A percentile compares a stretch with the other conserved stretches of the same genome.
Evolutionary conservation across 129 eudicot species (phyloP).

Genomic region (Lactuca sativa): DNA sequence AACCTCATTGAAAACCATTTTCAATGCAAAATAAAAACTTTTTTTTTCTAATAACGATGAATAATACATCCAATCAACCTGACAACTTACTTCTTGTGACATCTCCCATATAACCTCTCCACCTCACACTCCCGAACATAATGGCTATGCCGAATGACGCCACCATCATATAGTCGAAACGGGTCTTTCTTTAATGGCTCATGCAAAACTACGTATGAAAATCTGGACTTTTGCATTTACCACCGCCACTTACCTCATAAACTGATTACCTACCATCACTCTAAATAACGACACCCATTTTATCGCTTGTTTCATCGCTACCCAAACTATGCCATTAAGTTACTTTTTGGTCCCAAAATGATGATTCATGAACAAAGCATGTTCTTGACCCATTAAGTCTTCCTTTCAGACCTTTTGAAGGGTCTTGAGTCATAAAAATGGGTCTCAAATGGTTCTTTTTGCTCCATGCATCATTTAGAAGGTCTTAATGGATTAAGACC

Average conservation of each 20-base stretch:
- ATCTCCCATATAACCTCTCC: conserved; percentile 5
- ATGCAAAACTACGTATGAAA: not conserved
- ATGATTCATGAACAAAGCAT: too few relatives aligned
- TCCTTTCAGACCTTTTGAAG: too few relatives aligned
- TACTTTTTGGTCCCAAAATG: too few relatives aligned
- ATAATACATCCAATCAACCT: too few relatives aligned
- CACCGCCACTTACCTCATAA: not conserved
- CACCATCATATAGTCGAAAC: conserved; percentile 4
- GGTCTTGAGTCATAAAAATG: too few relatives aligned
- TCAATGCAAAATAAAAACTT: not conserved
- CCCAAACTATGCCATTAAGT: too few relatives aligned
- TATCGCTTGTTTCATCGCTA: not conserved
- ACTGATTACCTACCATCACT: not conserved
- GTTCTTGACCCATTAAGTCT: too few relatives aligned
- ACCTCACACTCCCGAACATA: conserved; percentile 9
- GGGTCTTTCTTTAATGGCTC: not conserved
- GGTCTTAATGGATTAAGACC: too few relatives aligned
- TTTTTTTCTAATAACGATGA: not conserved
- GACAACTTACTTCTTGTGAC: not conserved
- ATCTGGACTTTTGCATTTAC: not conserved
- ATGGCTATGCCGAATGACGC: conserved; percentile 6
- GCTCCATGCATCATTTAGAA: too few relatives aligned
- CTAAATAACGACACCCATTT: not conserved
- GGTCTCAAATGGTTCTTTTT: too few relatives aligned
- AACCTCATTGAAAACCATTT: not conserved